Percentiles rank a stretch among this genome's conserved stretches.
Conservation (phyloP, 2,329 filamentous ascomycete genomes). For the Fusarium nisikadoi region DNA sequence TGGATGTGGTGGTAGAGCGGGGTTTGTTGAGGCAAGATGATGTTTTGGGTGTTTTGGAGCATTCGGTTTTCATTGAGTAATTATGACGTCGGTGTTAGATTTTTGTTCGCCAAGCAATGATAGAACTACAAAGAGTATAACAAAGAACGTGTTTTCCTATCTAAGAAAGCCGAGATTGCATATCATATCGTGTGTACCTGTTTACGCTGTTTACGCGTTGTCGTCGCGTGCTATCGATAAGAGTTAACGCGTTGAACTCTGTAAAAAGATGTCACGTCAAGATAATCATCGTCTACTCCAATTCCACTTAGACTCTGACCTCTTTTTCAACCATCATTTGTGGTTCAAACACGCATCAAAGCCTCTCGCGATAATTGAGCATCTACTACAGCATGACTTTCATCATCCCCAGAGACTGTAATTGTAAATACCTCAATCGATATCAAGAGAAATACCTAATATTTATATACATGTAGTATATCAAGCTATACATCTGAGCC, state of each 20-base stretch:
- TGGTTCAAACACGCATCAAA: not conserved
- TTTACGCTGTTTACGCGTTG: no score
- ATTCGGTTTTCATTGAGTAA: not conserved
- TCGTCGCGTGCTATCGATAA: not conserved
- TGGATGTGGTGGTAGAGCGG: slow-evolving; percentile 2
- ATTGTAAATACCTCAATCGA: accelerated
- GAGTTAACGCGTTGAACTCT: no score
- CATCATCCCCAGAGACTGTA: accelerated
- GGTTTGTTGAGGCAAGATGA: slow-evolving; percentile 1
- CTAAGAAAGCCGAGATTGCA: not conserved
- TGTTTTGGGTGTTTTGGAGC: not conserved
- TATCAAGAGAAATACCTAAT: accelerated
- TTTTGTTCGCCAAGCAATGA: slow-evolving; percentile 1
- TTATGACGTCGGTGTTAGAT: not conserved
- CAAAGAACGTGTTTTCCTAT: not conserved
- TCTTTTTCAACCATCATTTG: no score
- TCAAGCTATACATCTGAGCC: accelerated
- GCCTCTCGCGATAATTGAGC: not conserved
- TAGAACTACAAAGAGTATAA: not conserved
- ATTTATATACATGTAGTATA: accelerated
- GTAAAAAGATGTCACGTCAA: not conserved
- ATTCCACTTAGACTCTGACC: accelerated
- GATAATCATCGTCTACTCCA: accelerated
- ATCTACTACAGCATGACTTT: accelerated
- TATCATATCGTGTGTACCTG: not conserved